phyloP scores from a whole-genome alignment of 1,284 basidiomycete species.

The Trametes polyzona region DNA sequence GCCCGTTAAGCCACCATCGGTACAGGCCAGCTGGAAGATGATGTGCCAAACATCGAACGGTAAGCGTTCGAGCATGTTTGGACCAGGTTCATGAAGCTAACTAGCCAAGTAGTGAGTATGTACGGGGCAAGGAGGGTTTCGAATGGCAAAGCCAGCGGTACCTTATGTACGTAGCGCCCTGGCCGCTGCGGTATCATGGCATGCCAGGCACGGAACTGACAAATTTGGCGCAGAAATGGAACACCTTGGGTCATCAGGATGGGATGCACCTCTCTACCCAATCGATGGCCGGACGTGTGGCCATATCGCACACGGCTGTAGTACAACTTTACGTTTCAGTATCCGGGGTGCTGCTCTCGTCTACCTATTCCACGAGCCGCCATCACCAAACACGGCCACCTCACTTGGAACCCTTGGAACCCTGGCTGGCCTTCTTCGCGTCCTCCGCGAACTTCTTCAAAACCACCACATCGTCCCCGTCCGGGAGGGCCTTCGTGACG shows the following conservation, averaged over 20 bases:
- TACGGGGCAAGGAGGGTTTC: too few relatives aligned
- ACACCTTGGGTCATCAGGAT: too few relatives aligned
- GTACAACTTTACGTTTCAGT: too few relatives aligned
- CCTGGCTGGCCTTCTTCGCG: constrained; percentile 35
- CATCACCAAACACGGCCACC: background rate
- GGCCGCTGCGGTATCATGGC: too few relatives aligned
- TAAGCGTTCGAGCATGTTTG: constrained; percentile 5
- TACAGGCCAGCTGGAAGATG: constrained; percentile 20
- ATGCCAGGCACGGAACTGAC: too few relatives aligned
- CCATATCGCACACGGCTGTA: too few relatives aligned
- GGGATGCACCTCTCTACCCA: too few relatives aligned
- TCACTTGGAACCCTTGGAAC: constrained; percentile 14
- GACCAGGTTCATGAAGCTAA: background rate
- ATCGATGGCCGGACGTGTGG: too few relatives aligned
- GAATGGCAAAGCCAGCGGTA: too few relatives aligned
- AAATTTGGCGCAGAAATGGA: too few relatives aligned
- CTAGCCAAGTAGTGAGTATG: background rate
- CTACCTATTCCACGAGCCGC: background rate
- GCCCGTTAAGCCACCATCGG: constrained; percentile 22
- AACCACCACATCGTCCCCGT: constrained; percentile 42
- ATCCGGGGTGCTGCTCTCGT: background rate
- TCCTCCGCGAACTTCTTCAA: constrained; percentile 50
- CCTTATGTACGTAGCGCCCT: too few relatives aligned
- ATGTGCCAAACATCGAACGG: constrained; percentile 24
- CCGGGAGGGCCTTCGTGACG: constrained; percentile 44